phyloP scores from a whole-genome alignment of 257 asterid species.

The Solanum okadae region DNA sequence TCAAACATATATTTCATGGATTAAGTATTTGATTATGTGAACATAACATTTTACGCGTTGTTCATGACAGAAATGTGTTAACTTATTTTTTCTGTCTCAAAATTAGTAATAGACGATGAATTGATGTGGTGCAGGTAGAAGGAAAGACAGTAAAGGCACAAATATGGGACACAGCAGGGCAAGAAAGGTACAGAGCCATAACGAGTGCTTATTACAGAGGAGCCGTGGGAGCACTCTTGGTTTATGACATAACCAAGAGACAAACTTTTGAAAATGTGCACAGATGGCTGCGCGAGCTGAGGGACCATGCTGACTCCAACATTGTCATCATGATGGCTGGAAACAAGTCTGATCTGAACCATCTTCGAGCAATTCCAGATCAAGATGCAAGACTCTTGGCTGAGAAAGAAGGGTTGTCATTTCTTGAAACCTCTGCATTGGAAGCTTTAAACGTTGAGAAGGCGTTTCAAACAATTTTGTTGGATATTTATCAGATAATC shows the following conservation, averaged over 20 bases:
- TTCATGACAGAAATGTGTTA: background rate
- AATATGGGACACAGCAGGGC: constrained; percentile 54
- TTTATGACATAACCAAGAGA: constrained; percentile 32
- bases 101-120: background rate
- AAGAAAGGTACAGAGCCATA: constrained; percentile 40
- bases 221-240: constrained; percentile 42
- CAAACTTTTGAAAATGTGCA: constrained; percentile 32
- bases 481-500: constrained; percentile 37
- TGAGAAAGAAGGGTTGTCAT: constrained; percentile 42
- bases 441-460: constrained; percentile 35
- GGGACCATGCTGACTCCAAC: constrained; percentile 45
- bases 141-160: constrained; percentile 43
- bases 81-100: background rate
- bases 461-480: constrained; percentile 34
- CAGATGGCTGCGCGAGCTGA: constrained; percentile 33
- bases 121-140: constrained; percentile 23
- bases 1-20: background rate
- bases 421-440: constrained; percentile 33
- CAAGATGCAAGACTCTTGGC: constrained; percentile 31
- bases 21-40: background rate
- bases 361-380: constrained; percentile 29
- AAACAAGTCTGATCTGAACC: constrained; percentile 31
- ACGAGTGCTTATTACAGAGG: constrained; percentile 47
- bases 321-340: constrained; percentile 43
- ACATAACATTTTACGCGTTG: background rate